These are phyloP conservation scores for Heliamphora ciliata DNA, from an alignment of 179 eudicot species.

Conservation along the genomic window DNA sequence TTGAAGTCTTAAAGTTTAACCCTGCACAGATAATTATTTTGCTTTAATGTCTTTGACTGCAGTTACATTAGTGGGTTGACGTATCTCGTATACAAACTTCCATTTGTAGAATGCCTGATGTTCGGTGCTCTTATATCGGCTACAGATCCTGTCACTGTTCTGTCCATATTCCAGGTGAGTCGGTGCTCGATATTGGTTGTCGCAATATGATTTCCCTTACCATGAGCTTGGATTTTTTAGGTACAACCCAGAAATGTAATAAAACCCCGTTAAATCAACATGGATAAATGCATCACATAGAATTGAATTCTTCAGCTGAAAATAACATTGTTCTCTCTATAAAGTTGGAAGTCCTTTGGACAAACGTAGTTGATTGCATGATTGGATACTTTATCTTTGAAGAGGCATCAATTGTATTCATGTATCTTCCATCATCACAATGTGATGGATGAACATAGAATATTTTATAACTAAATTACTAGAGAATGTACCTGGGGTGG, in stretches of 20 bases:
- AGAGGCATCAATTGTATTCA: not conserved
- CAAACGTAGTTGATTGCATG: not conserved
- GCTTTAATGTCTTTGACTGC: constrained; percentile 20
- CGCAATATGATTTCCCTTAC: not conserved
- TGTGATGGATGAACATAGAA: not conserved
- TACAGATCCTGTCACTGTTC: constrained; percentile 95
- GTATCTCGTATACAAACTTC: constrained; percentile 76
- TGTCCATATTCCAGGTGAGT: constrained; percentile 89
- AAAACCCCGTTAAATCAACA: not conserved
- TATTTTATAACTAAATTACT: not conserved
- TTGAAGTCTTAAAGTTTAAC: constrained; percentile 8
- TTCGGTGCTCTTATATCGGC: constrained; percentile 99
- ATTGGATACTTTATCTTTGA: not conserved
- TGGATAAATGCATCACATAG: not conserved
- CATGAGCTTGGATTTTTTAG: not conserved
- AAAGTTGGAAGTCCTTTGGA: not conserved
- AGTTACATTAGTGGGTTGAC: constrained; percentile 90
- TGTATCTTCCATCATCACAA: not conserved
- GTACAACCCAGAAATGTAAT: not conserved
- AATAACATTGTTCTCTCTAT: too few species aligned
- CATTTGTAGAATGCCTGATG: constrained; percentile 93
- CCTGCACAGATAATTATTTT: constrained; percentile 13
- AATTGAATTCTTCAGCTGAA: not conserved
- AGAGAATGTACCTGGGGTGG: not conserved
- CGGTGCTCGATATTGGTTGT: constrained; percentile 11